Percentiles rank a stretch among this genome's conserved stretches.
phyloP scores from a whole-genome alignment of 83 land plant genomes.

The Picea abies region DNA sequence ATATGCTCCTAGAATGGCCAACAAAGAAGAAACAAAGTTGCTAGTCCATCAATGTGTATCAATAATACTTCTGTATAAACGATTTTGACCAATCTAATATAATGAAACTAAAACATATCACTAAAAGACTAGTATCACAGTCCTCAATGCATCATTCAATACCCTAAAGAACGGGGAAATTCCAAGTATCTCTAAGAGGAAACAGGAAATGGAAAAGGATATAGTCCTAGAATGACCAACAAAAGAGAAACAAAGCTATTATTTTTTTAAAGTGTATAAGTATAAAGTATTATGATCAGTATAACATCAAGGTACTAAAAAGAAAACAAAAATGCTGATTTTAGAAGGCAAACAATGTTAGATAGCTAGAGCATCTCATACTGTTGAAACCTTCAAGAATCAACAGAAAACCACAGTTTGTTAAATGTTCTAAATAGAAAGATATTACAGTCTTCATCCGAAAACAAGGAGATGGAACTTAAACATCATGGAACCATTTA shows the following conservation, averaged over 20 bases:
- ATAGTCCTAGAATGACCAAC: too few species aligned
- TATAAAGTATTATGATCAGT: neutral
- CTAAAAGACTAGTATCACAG: neutral
- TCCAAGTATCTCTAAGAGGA: neutral
- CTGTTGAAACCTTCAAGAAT: neutral
- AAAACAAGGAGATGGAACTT: neutral
- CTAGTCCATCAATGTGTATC: neutral
- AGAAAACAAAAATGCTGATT: neutral
- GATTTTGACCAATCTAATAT: neutral
- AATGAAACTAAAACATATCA: neutral
- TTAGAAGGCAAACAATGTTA: neutral
- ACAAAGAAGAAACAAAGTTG: neutral
- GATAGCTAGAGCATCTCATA: neutral
- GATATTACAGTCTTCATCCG: neutral
- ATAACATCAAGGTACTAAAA: neutral
- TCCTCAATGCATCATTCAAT: neutral
- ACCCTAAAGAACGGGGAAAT: neutral
- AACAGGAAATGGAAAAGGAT: neutral
- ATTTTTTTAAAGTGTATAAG: neutral
- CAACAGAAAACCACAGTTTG: neutral
- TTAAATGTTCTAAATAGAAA: neutral
- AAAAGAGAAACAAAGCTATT: neutral
- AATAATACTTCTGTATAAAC: neutral
- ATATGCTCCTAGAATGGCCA: too few species aligned
- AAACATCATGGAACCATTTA: neutral